phyloP scores from a whole-genome alignment of 352 stramenopile species.

The Thalassiosira sp. region DNA sequence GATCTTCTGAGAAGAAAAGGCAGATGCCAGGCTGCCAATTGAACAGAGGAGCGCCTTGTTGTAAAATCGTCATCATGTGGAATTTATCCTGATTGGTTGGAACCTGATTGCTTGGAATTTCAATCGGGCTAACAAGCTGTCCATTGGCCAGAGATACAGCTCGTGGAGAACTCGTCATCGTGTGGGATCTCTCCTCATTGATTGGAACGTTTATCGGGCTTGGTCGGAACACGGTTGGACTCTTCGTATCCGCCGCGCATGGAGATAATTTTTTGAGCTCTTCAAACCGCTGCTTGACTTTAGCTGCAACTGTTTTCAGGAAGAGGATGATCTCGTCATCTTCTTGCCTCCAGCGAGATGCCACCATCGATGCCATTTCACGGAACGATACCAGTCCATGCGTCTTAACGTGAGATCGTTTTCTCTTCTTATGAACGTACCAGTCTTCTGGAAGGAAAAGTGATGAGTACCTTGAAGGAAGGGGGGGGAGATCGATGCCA shows the following conservation, averaged over 20 bases:
- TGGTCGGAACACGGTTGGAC: not conserved
- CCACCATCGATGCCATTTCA: not conserved
- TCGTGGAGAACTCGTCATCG: not conserved
- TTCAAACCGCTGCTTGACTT: not conserved
- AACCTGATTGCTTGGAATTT: not conserved
- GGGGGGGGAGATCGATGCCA: not conserved
- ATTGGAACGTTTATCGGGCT: not conserved
- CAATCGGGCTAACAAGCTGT: not conserved
- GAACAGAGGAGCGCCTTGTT: not conserved
- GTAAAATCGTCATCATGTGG: not conserved
- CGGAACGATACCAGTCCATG: not conserved
- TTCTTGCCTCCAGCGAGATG: not conserved
- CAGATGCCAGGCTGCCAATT: not conserved
- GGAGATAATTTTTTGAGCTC: not conserved
- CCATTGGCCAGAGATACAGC: not conserved
- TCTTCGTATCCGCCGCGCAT: not conserved
- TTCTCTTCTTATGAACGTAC: not conserved
- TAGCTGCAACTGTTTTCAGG: not conserved
- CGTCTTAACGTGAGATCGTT: not conserved
- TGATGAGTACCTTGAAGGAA: not conserved
- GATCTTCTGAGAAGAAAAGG: not conserved
- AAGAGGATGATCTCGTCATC: not conserved
- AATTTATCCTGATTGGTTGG: not conserved
- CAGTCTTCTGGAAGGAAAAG: not conserved
- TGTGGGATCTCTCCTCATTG: not conserved